Conservation (phyloP, 1,284 basidiomycete genomes). For the Cutaneotrichosporon cavernicola region DNA sequence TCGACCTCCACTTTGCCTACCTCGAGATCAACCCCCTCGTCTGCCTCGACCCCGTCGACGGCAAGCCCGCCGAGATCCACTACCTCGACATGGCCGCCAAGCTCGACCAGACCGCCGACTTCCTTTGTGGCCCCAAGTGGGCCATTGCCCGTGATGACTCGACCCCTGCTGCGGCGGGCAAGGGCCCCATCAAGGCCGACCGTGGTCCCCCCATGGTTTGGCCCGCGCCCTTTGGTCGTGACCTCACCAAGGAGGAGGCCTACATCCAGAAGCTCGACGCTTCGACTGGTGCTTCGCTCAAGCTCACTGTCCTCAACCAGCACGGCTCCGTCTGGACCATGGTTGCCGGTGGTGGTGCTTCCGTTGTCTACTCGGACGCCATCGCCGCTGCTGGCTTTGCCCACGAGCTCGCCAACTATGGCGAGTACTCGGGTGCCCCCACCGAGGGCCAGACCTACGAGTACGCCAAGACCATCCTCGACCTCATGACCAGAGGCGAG, state of each 20-base stretch:
- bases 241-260: constrained; percentile 94
- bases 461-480: constrained; percentile 98
- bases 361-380: constrained; percentile 69
- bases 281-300: constrained; percentile 95
- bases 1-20: constrained; percentile 90
- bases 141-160: constrained; percentile 90
- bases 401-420: constrained; percentile 98
- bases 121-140: constrained; percentile 98
- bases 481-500: constrained; percentile 88
- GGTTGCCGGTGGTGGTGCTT: constrained; percentile 77
- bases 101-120: constrained; percentile 95
- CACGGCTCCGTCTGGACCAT: constrained; percentile 98
- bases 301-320: constrained; percentile 93
- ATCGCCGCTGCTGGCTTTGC: constrained; percentile 97
- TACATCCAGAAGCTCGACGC: constrained; percentile 98
- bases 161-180: constrained; percentile 58
- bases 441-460: constrained; percentile 98
- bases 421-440: constrained; percentile 98
- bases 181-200: constrained; percentile 68
- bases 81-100: constrained; percentile 99
- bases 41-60: constrained; percentile 77
- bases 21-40: constrained; percentile 99
- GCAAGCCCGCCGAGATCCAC: constrained; percentile 75
- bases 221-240: constrained; percentile 97
- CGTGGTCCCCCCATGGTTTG: constrained; percentile 96